Evolutionary conservation across 306 rosid species (phyloP), one percentile per base, ranked within the genome.

Genomic region (Aeschynomene evenia): DNA sequence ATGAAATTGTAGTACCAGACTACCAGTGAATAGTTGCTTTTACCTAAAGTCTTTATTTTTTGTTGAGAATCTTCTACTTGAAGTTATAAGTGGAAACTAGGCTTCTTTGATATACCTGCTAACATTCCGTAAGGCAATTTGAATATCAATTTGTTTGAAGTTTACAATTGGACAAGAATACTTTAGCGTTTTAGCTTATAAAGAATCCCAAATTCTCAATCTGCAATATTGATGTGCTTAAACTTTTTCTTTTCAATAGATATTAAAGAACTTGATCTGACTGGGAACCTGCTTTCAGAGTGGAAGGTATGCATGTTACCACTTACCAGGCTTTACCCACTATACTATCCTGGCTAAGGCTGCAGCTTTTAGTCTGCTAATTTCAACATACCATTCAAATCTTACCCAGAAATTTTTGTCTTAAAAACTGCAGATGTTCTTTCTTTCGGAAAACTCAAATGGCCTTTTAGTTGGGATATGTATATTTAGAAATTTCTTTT

Each of bases 221-320:
- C 22, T 22, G 36, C 75, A 39, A 42, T 31, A 29, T 58, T 31
- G 34, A 21, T 78, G 65, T 37, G 33, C 55, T 72, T 63, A 50
- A 66, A 43, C 74, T 40, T 10, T 36, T 45, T 59, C 68, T 67
- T 24, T 21, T 71, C 82, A 62, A 75, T 83, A 93, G 98, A 86
- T 82, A 57, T 90, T 42, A 85, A 78, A 80, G 91, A 84, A 85
- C 96, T 94, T 66, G 97, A 90, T 80, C 83, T 90, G 80, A 88
- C 95, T 15, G 97, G 97, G 83, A 94, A 90, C 85, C 81, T 94
- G 63, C 84, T 94, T 51, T 88, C 88, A 9, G 88, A 90, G 56
- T 90, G 98, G 98, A 86, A 82, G 97, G 98, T 93, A 81, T 64
- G 60, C n/a, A n/a, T n/a, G n/a, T n/a, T n/a, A n/a, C n/a, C n/a